Conservation (phyloP, 2,329 filamentous ascomycete genomes). For the Aspergillus quadrilineatus region DNA sequence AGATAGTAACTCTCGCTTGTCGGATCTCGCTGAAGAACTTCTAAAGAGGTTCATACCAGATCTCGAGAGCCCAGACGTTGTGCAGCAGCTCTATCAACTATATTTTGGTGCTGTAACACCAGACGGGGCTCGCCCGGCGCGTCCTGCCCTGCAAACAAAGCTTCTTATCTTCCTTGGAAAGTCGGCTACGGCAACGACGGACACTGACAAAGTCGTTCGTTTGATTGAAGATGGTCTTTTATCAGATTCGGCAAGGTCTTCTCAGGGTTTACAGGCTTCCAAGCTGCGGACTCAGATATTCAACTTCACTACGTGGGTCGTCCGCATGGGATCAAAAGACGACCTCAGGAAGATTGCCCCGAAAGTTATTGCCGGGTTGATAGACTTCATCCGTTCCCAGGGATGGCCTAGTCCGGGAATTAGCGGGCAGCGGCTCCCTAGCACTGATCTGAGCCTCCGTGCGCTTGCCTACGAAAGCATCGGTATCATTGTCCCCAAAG, state of each 20-base stretch:
- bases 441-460: conserved; percentile 66
- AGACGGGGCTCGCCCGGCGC: conserved; percentile 49
- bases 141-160: conserved; percentile 72
- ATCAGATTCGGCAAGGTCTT: conserved; percentile 41
- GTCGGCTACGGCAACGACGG: conserved; percentile 70
- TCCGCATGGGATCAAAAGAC: conserved; percentile 64
- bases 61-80: conserved; percentile 65
- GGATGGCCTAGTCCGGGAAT: conserved; percentile 72
- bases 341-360: conserved; percentile 66
- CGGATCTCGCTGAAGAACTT: conserved; percentile 83
- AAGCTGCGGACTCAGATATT: conserved; percentile 83
- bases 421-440: conserved; percentile 53
- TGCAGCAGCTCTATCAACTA: conserved; percentile 67
- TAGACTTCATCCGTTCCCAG: conserved; percentile 72
- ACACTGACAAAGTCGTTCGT: conserved; percentile 65
- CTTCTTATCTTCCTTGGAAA: conserved; percentile 74
- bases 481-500: conserved; percentile 65
- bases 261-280: conserved; percentile 67
- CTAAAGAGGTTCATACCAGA: conserved; percentile 71
- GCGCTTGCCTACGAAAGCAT: conserved; percentile 88
- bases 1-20: conserved; percentile 76
- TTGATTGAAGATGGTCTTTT: conserved; percentile 68
- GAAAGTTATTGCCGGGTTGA: conserved; percentile 66
- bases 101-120: conserved; percentile 63
- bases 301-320: conserved; percentile 82